Percentiles rank a stretch among this genome's conserved stretches.
phyloP scores from a whole-genome alignment of 768 basidiomycete species.

The Gloeophyllum trabeum region DNA sequence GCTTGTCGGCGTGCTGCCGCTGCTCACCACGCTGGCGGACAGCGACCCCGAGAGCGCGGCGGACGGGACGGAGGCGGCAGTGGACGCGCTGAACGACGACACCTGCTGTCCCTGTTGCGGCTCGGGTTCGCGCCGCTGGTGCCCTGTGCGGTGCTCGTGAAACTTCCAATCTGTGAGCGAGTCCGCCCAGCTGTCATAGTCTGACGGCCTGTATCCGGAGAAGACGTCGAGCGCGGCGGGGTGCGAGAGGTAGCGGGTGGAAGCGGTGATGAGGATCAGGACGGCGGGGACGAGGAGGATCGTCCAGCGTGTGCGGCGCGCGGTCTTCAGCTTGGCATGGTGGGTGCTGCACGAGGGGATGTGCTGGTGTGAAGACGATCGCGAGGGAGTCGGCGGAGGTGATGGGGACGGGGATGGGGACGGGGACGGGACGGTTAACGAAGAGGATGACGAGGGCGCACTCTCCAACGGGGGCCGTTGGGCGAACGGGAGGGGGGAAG shows the following conservation, averaged over 20 bases:
- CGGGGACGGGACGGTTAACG: neutral
- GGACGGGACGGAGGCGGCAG: slow-evolving; percentile 2
- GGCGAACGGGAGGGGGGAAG: slow-evolving; percentile 24
- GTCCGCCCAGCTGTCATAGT: slow-evolving; percentile 17
- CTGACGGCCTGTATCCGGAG: slow-evolving; percentile 14
- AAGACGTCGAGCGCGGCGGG: slow-evolving; percentile 33
- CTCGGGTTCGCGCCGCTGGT: slow-evolving; percentile 3
- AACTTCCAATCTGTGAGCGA: neutral
- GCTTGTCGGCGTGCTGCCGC: slow-evolving; percentile 3
- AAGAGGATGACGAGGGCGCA: slow-evolving; percentile 1
- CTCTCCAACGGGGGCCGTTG: slow-evolving; percentile 5
- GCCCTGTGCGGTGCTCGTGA: slow-evolving; percentile 2
- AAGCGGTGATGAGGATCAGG: slow-evolving; percentile 42
- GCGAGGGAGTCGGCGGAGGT: slow-evolving; percentile 6
- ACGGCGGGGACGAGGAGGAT: slow-evolving; percentile 44
- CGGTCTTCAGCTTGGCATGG: slow-evolving; percentile 28
- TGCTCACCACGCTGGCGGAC: slow-evolving; percentile 1
- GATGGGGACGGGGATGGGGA: slow-evolving; percentile 4
- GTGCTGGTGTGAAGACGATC: slow-evolving; percentile 1
- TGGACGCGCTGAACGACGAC: slow-evolving; percentile 8
- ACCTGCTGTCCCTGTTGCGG: no score
- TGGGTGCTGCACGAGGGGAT: neutral
- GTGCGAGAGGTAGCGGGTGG: slow-evolving; percentile 39
- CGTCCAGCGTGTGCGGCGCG: slow-evolving; percentile 35
- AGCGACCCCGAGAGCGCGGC: slow-evolving; percentile 5